Conservation (phyloP, 169 alveolate species). For the Plasmodium knowlesi region DNA sequence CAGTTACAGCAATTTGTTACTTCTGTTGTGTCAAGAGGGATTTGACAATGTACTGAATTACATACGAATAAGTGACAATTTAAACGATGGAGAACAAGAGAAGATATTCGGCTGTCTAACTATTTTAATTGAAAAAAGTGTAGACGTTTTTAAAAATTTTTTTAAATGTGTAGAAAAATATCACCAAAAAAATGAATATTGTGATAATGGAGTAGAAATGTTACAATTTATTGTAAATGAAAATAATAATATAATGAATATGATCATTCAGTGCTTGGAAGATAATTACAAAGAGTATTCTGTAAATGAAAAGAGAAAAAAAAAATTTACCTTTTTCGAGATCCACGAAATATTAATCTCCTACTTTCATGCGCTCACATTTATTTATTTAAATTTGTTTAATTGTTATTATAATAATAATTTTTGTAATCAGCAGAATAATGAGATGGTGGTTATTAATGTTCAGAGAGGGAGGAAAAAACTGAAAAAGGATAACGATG, state of each 20-base stretch:
- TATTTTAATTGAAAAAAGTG: slow-evolving; percentile 67
- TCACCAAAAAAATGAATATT: slow-evolving; percentile 18
- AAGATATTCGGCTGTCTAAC: slow-evolving; percentile 66
- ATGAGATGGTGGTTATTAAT: slow-evolving; percentile 24
- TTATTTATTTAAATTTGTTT: slow-evolving; percentile 56
- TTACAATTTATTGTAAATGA: slow-evolving; percentile 9
- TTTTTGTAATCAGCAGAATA: slow-evolving; percentile 37
- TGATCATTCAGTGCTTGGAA: slow-evolving; percentile 48
- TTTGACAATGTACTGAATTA: slow-evolving; percentile 47
- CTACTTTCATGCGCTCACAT: slow-evolving; percentile 63
- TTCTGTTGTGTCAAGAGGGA: slow-evolving; percentile 64
- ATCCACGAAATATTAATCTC: slow-evolving; percentile 51
- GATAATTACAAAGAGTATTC: slow-evolving; percentile 54
- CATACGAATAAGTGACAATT: slow-evolving; percentile 20
- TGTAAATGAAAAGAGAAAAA: slow-evolving; percentile 36
- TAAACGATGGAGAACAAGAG: slow-evolving; percentile 43
- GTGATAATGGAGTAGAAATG: slow-evolving; percentile 6
- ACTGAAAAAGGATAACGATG: slow-evolving; percentile 52
- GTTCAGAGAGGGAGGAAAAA: slow-evolving; percentile 73
- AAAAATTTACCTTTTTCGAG: slow-evolving; percentile 36
- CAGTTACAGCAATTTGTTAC: slow-evolving; percentile 58
- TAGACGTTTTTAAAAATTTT: slow-evolving; percentile 64
- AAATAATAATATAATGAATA: slow-evolving; percentile 63
- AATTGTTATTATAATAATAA: slow-evolving; percentile 44
- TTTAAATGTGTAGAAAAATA: slow-evolving; percentile 63